Percentiles rank a stretch among this genome's conserved stretches.
Conservation (phyloP, 192 early-diverging fungal species). For the Linnemannia hyalina region DNA sequence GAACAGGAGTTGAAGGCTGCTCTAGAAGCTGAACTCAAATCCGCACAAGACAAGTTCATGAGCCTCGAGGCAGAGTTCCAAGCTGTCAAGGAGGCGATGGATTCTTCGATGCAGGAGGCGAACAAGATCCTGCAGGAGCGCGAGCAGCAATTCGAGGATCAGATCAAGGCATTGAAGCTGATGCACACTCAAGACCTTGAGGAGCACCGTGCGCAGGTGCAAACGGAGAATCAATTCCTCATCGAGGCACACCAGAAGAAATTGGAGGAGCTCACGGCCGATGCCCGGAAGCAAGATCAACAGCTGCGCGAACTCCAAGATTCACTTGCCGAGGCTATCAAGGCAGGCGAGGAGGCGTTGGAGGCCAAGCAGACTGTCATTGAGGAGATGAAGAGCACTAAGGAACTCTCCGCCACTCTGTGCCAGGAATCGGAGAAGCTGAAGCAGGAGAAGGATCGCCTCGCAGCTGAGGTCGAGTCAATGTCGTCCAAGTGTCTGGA, state of each 20-base stretch:
- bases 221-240: slow-evolving; percentile 17
- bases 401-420: neutral
- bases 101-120: slow-evolving; percentile 12
- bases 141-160: slow-evolving; percentile 15
- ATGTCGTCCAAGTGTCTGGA: neutral
- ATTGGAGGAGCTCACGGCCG: slow-evolving; percentile 10
- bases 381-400: slow-evolving; percentile 14
- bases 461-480: neutral
- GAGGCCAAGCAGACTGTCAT: slow-evolving; percentile 14
- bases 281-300: slow-evolving; percentile 21
- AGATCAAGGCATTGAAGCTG: slow-evolving; percentile 4
- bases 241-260: slow-evolving; percentile 24
- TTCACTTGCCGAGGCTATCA: slow-evolving; percentile 19
- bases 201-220: slow-evolving; percentile 6
- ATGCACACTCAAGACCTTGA: slow-evolving; percentile 15
- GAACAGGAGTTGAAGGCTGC: slow-evolving; percentile 7
- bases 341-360: slow-evolving; percentile 5
- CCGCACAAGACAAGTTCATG: slow-evolving; percentile 4
- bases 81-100: neutral
- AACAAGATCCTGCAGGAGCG: slow-evolving; percentile 11
- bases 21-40: slow-evolving; percentile 5
- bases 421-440: neutral
- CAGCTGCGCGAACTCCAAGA: slow-evolving; percentile 4
- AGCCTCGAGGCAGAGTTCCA: neutral
- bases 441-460: slow-evolving; percentile 1